Evolutionary conservation across 768 basidiomycete species (phyloP).

Genomic region (Russula olivacea): DNA sequence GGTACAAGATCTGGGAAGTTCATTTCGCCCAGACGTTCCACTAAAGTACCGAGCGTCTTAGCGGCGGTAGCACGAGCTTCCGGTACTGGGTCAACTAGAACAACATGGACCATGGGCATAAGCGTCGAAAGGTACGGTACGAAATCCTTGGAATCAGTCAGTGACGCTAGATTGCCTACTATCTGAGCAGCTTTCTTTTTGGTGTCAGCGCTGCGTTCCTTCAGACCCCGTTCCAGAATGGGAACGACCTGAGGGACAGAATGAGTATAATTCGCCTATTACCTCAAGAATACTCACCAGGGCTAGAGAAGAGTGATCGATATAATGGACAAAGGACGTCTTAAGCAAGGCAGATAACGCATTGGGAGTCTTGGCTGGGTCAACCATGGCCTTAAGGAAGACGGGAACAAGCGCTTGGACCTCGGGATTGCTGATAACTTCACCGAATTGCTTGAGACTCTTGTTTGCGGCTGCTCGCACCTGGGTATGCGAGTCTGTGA

Average conservation of each 20-base stretch:
- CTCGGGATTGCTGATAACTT: slow-evolving; percentile 97
- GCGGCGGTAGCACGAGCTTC: slow-evolving; percentile 97
- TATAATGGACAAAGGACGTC: slow-evolving; percentile 96
- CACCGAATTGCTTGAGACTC: slow-evolving; percentile 95
- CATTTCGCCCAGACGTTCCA: slow-evolving; percentile 89
- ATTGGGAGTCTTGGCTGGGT: slow-evolving; percentile 83
- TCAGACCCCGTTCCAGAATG: slow-evolving; percentile 87
- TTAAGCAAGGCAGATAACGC: slow-evolving; percentile 84
- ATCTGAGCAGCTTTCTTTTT: slow-evolving; percentile 97
- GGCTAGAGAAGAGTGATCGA: slow-evolving; percentile 94
- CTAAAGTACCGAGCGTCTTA: slow-evolving; percentile 92
- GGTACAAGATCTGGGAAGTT: slow-evolving; percentile 96
- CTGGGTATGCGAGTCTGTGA: slow-evolving; percentile 97
- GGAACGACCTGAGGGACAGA: slow-evolving; percentile 65
- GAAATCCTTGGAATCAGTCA: slow-evolving; percentile 88
- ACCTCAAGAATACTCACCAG: slow-evolving; percentile 48
- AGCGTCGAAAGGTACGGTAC: slow-evolving; percentile 88
- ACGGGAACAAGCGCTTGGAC: slow-evolving; percentile 85
- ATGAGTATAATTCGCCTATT: slow-evolving; percentile 10
- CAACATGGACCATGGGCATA: slow-evolving; percentile 84
- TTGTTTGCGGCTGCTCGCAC: slow-evolving; percentile 90
- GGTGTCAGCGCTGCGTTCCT: slow-evolving; percentile 87
- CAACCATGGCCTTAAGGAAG: slow-evolving; percentile 90
- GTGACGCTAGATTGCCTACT: slow-evolving; percentile 91
- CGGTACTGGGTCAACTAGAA: slow-evolving; percentile 94